Percentiles rank a stretch among this genome's conserved stretches.
These are phyloP conservation scores for Corinectria fuckeliana DNA, from an alignment of 2,329 filamentous ascomycete genomes.

Conservation along the genomic window DNA sequence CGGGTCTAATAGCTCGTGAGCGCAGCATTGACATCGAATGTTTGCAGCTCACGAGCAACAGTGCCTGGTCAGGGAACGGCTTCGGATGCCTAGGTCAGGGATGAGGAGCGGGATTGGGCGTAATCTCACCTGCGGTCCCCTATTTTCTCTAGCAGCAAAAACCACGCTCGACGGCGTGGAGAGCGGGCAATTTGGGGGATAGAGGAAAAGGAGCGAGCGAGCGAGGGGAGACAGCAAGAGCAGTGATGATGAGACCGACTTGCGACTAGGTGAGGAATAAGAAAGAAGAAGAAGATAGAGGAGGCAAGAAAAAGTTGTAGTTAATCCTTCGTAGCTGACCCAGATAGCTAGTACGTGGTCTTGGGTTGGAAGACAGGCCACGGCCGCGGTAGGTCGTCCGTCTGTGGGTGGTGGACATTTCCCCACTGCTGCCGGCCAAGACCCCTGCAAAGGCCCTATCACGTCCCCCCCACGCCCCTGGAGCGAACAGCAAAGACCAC, in stretches of 20 bases:
- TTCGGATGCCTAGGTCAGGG: slow-evolving; percentile 18
- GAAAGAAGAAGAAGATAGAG: slow-evolving; percentile 1
- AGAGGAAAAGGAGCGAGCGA: not conserved
- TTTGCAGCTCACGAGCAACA: slow-evolving; percentile 10
- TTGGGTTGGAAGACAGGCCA: slow-evolving; percentile 5
- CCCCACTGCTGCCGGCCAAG: slow-evolving; percentile 13
- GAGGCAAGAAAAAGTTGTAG: slow-evolving; percentile 3
- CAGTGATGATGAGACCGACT: slow-evolving; percentile 7
- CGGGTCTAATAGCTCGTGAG: slow-evolving; percentile 15
- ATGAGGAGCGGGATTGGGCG: slow-evolving; percentile 13
- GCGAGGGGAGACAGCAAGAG: not conserved
- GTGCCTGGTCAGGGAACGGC: slow-evolving; percentile 1
- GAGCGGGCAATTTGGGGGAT: not conserved
- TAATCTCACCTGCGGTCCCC: slow-evolving; percentile 25
- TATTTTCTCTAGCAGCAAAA: slow-evolving; percentile 17
- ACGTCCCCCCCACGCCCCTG: slow-evolving; percentile 3
- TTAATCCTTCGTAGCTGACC: too few relatives aligned
- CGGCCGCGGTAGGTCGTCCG: not conserved
- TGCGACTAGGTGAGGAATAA: not conserved
- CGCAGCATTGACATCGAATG: slow-evolving; percentile 5
- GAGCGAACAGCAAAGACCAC: slow-evolving; percentile 15
- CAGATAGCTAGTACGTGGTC: not conserved
- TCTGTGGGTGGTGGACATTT: not conserved
- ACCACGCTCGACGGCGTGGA: not conserved
- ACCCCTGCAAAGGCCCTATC: slow-evolving; percentile 13